Base-by-base conservation (phyloP, 2,329 filamentous ascomycete species). In the Coniochaeta sp. region DNA sequence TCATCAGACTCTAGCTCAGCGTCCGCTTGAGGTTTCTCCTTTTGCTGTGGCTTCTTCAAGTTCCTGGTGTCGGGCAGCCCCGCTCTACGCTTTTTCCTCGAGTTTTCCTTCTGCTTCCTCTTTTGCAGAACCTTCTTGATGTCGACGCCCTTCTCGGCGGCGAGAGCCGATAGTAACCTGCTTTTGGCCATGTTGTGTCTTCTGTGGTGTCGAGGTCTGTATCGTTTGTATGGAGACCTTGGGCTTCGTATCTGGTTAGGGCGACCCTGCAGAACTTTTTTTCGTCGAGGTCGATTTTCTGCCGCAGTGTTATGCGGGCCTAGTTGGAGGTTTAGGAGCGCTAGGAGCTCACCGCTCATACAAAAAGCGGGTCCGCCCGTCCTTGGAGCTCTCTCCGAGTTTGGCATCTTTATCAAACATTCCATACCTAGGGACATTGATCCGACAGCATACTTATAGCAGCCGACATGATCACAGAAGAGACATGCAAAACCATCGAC, bases 81-180 rank as follows among this genome's bases (percentile, higher is more conserved):
- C n/a, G 58, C 62, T 65, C 75, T 73, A 63, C 72, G 70, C 65
- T 76, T 75, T 16, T 77, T 68, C 57, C 74, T 72, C 38, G 61
- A 56, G 26, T 58, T 62, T 24, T 72, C 72, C 70, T 81, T 81
- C 65, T 74, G 70, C 65, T 76, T 76, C 65, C 80, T 80, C 69
- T 77, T 73, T 61, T 80, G 74, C 67, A 80, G 82, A 47, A 79
- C 65, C 66, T 82, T 82, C 64, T 79, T 74, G 56, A 80, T 80
- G 62, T 85, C 81, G 16, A 73, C 70, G 52, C 80, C 79, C 69
- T 85, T 83, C 57, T 86, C 79, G 44, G 79, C 79, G 55, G 77
- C 77, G 17, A 86, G 72, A 11, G 82, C 82, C 70, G 80, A 72
- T 71, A 80, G 81, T 59, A 85, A 73, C 65, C 79, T 82, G 69